Evolutionary conservation across 495 filamentous ascomycete genomes (phyloP), one percentile per base, ranked within the genome.

Genomic region (Trichoderma virens): DNA sequence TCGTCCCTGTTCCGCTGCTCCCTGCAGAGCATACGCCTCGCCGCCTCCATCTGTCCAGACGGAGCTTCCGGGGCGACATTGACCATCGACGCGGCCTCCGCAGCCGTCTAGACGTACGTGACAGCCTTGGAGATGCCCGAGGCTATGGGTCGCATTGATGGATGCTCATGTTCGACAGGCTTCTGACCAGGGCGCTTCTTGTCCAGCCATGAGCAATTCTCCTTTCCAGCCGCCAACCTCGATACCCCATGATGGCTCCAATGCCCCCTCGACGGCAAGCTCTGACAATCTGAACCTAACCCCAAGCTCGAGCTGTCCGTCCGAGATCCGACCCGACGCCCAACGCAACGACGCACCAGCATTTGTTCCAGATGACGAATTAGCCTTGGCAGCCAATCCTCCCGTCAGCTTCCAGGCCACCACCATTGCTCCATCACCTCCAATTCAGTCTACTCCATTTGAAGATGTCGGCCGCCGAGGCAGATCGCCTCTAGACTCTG

Each of bases 1-100:
- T 27, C 27, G 25, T 16, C 23, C 25, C 30, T 20, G 72, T 73
- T 11, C 74, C 74, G 18, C 74, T 73, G 14, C 71, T 71, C 38
- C 66, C 45, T 18, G 38, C 39, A 5, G n/a, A n/a, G n/a, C n/a
- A n/a, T n/a, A 25, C 41, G n/a, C 59, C 32, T 43, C 64, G 68
- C 18, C 61, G 65, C 23, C 11, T 64, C 13, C 20, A 64, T 23
- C 30, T 43, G 13, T 30, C 34, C 18, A n/a, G 20, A 20, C 43
- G 1, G 3, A 3, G 18, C 9, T 7, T 47, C 43, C 20, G 8
- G 2, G 20, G 43, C 43, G 43, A n/a, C 43, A 47, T 47, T 47
- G 43, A 47, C 18, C n/a, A 7, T 47, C 51, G 25, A 56, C 23
- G 51, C 51, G 51, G 51, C 51, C 8, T 16, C 45, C 25, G 16